These are phyloP conservation scores for Penicillium paxilli DNA, from an alignment of 495 filamentous ascomycete genomes.

Conservation along the genomic window DNA sequence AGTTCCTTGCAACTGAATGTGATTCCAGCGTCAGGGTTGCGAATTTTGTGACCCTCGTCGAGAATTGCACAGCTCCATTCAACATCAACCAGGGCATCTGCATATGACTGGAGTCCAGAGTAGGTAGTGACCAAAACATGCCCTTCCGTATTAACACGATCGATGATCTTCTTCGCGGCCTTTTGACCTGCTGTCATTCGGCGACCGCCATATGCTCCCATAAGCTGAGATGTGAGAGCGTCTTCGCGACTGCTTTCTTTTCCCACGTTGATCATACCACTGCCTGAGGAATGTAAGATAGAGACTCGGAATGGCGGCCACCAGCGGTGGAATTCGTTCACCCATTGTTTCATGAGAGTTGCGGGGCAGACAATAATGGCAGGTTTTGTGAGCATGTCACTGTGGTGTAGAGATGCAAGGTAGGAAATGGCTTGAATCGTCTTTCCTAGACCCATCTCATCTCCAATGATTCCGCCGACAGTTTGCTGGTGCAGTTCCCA, in stretches of 20 bases:
- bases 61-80: conserved; percentile 94
- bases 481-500: conserved; percentile 86
- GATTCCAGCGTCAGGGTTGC: conserved; percentile 89
- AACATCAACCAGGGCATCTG: conserved; percentile 70
- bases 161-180: conserved; percentile 73
- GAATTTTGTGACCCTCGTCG: conserved; percentile 96
- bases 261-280: conserved; percentile 85
- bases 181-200: conserved; percentile 53
- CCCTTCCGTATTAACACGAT: conserved; percentile 79
- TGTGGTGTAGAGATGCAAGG: conserved; percentile 87
- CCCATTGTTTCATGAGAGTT: conserved; percentile 95
- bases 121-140: conserved; percentile 96
- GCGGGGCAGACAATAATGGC: conserved; percentile 89
- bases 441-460: conserved; percentile 98
- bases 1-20: conserved; percentile 93
- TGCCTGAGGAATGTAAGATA: conserved; percentile 91
- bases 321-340: conserved; percentile 96
- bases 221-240: conserved; percentile 46
- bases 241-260: conserved; percentile 73
- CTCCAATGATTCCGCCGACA: conserved; percentile 91
- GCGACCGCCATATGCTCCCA: conserved; percentile 28
- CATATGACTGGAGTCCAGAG: conserved; percentile 85
- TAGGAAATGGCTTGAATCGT: conserved; percentile 94
- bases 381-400: conserved; percentile 77
- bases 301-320: conserved; percentile 95